Base-by-base conservation (phyloP, 1,284 basidiomycete species). In the Fomitopsis schrenkii region DNA sequence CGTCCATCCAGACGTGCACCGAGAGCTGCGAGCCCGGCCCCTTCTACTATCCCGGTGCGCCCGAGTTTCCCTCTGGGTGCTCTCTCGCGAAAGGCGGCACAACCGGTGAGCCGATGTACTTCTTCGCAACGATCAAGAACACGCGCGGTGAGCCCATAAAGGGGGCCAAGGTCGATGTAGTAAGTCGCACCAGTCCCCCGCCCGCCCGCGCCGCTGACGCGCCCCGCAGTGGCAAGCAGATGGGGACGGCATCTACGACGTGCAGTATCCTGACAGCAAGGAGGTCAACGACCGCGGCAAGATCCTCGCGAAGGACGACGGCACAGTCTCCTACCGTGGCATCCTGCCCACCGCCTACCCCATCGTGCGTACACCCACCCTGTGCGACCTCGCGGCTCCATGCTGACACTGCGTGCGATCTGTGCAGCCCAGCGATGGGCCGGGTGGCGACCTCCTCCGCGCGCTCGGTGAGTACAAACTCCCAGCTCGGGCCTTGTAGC, bases 11-110 rank as follows among this genome's bases (percentile, higher is more conserved):
- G 70, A 75, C 76, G 2, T 74, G 74, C 56, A 79, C 76, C 2
- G 74, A 76, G 28, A 71, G 75, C 44, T 78, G 77, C 61, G 75
- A 78, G 58, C 70, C 73, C 4, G 77, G 77, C 2, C 77, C 77
- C 3, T 79, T 79, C 68, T 75, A 74, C 55, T 76, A 74, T 15
- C 69, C 71, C 5, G 75, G 77, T 61, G 75, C 74, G 19, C 76
- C 74, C 2, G 71, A 73, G 52, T 59, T 76, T 12, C 73, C 71
- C 8, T 76, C 75, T 8, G 77, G 77, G 17, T 74, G 71, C 5
- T 72, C 71, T n/a, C 68, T 79, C 41, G 72, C 74, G 3, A 68
- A 68, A 33, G 60, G 70, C 3, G 69, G 69, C 35, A 75, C 75
- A 1, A 68, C 66, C 17, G 77, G 77, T 15, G 75, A 77, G 59